Percentiles rank a stretch among this genome's conserved stretches.
Evolutionary conservation across 805 yeast species (phyloP).

Genomic region (Kazachstania martiniae): DNA sequence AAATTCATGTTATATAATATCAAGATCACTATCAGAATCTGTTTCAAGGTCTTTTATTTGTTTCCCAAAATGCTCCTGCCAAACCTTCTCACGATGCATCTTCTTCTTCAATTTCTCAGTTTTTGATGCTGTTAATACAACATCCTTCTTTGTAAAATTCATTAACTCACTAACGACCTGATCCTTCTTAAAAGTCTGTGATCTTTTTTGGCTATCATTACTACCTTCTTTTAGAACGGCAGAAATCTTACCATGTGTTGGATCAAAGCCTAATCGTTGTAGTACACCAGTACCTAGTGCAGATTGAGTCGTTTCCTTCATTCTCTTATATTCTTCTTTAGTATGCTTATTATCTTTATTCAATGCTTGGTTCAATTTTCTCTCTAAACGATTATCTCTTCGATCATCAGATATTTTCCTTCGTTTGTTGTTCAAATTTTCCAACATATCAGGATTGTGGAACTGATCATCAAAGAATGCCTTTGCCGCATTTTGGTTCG

Average conservation of each 20-base stretch:
- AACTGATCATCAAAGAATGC: conserved; percentile 43
- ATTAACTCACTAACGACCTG: conserved; percentile 20
- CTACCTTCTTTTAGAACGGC: conserved; percentile 7
- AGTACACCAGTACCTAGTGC: conserved; percentile 34
- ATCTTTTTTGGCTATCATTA: background rate
- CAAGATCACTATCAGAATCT: conserved; percentile 25
- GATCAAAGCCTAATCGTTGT: conserved; percentile 42
- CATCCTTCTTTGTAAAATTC: conserved; percentile 26
- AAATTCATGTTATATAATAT: conserved; percentile 16
- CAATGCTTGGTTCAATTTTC: conserved; percentile 18
- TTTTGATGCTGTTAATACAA: conserved; percentile 26
- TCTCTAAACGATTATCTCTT: conserved; percentile 21
- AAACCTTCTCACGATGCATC: conserved; percentile 21
- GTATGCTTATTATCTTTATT: conserved; percentile 3
- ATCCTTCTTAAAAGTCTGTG: background rate
- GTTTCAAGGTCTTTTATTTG: conserved; percentile 2
- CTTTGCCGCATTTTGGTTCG: conserved; percentile 32
- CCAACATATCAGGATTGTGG: conserved; percentile 37
- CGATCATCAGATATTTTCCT: conserved; percentile 32
- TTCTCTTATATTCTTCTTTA: conserved; percentile 14
- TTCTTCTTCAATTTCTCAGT: conserved; percentile 21
- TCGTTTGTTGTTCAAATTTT: conserved; percentile 29
- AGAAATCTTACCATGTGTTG: conserved; percentile 29
- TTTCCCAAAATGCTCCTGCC: conserved; percentile 20
- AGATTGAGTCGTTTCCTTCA: conserved; percentile 24